phyloP scores from a whole-genome alignment of 176 grass and related monocot species.

The Juncus inflexus region DNA sequence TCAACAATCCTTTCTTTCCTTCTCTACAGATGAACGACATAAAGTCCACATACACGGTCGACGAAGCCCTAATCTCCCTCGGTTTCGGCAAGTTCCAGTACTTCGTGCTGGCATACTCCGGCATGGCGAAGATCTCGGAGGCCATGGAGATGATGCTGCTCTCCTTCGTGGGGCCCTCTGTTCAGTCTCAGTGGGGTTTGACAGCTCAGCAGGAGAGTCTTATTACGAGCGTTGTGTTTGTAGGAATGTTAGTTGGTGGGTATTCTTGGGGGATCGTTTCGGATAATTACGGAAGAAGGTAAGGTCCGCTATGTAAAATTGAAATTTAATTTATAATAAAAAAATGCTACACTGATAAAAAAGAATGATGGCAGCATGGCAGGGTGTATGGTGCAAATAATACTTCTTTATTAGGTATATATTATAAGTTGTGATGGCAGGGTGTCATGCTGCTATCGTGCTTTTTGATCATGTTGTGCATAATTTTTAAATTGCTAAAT shows the following conservation, averaged over 20 bases:
- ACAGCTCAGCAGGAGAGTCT: conserved; percentile 76
- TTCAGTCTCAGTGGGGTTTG: conserved; percentile 79
- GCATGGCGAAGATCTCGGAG: conserved; percentile 92
- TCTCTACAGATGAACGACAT: conserved; percentile 59
- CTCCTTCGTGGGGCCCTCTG: conserved; percentile 84
- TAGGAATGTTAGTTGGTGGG: conserved; percentile 86
- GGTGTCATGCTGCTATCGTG: too few relatives aligned
- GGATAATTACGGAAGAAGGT: conserved; percentile 86
- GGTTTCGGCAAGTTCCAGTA: conserved; percentile 90
- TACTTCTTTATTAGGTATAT: too few relatives aligned
- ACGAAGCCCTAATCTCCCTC: conserved; percentile 75
- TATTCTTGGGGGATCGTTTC: conserved; percentile 96
- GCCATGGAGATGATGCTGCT: conserved; percentile 99
- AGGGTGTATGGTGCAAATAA: too few relatives aligned
- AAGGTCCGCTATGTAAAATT: conserved; percentile 26
- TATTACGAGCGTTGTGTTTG: conserved; percentile 91
- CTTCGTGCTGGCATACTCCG: conserved; percentile 81
- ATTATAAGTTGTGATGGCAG: too few relatives aligned
- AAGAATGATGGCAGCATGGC: too few relatives aligned
- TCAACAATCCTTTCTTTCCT: too few relatives aligned
- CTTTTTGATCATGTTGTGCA: too few relatives aligned
- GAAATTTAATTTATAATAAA: neutral
- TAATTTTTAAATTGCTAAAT: too few relatives aligned
- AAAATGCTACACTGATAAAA: too few relatives aligned
- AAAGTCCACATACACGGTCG: conserved; percentile 61